Evolutionary conservation across 768 basidiomycete species (phyloP), one percentile per base, ranked within the genome.

Genomic region (Podaxis sp.): DNA sequence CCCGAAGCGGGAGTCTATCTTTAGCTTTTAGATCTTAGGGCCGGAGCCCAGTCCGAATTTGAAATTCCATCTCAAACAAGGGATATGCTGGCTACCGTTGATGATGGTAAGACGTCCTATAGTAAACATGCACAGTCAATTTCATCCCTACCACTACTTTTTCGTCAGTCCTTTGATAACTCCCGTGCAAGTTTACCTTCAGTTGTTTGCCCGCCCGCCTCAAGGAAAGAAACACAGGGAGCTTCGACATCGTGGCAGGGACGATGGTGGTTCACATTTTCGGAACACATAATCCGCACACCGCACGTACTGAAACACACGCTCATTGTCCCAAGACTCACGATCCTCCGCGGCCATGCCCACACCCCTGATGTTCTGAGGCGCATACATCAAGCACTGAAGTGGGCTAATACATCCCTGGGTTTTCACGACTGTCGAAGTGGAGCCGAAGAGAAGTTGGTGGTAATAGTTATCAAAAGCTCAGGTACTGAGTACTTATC

Each of bases 361-460:
- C 7, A 22, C 24, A 3, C 24, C 10, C 49, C 8, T 28, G 3
- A 6, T 37, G n/a, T 38, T 37, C 17, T 12, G 17, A 5, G 49
- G 22, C 49, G 5, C 13, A 12, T 10, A 8, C 7, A 10, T 33
- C 33, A 33, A 2, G 0, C 46, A 8, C 33, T 7, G 15, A 44
- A 60, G 17, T 30, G 36, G 6, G 40, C 30, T 7, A 28, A 59
- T 3, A 26, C 50, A n/a, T 17, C n/a, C 37, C 30, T 26, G 46
- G 6, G 30, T 28, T 53, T 60, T 24, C 58, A 44, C 51, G 58
- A 37, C 37, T 37, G 44, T 60, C 44, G 11, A 51, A 53, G 58
- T 60, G 58, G 50, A 60, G 50, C 38, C 15, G 24, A 30, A 41
- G 26, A 60, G 58, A 60, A 52, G 37, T 37, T 51, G 38, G 4